Evolutionary conservation across 495 filamentous ascomycete species (phyloP), one percentile per base, ranked within the genome.

Genomic region (Lasiosphaeria hispida): DNA sequence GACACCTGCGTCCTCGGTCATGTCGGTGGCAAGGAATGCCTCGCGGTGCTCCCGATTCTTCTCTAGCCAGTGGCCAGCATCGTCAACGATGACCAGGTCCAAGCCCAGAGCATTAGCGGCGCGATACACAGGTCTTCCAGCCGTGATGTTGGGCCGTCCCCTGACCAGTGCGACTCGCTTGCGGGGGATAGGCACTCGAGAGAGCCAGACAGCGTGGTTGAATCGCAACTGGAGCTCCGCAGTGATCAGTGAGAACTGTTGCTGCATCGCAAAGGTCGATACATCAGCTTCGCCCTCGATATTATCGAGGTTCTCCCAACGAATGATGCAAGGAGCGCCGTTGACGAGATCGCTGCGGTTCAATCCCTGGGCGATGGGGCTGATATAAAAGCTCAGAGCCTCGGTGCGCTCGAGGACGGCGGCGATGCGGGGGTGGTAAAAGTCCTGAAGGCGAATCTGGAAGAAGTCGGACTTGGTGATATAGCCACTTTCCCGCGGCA

Each of bases 31-130:
- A 2, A 74, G 48, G 44, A 74, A 74, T 4, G 63, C 66, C 48
- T 76, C 69, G 38, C 72, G 75, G 59, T 63, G 70, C 48, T 69
- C 59, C 10, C 53, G 61, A 52, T 72, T 75, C 11, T 72, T 62
- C 61, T 75, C 64, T 17, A 83, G 60, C 80, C 80, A 81, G 51
- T 80, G 74, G 1, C 77, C 76, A 1, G 69, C 63, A 6, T 74
- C 67, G 47, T 81, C 78, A 17, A 83, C 58, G 18, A 81, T 68
- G 6, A 81, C 70, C 0, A 83, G 63, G 7, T 73, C 66, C 23
- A 81, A 72, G 2, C 74, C 72, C 0, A 83, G 70, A 2, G 70
- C 73, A 9, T 48, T 58, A 8, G 79, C 77, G 4, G 76, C 76
- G 35, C 58, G 55, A 41, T 69, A 75, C 3, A 69, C 63, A 15